Percentiles rank a stretch among this genome's conserved stretches.
Conservation (phyloP, 2,329 filamentous ascomycete genomes). For the Hypoxylon sp. region DNA sequence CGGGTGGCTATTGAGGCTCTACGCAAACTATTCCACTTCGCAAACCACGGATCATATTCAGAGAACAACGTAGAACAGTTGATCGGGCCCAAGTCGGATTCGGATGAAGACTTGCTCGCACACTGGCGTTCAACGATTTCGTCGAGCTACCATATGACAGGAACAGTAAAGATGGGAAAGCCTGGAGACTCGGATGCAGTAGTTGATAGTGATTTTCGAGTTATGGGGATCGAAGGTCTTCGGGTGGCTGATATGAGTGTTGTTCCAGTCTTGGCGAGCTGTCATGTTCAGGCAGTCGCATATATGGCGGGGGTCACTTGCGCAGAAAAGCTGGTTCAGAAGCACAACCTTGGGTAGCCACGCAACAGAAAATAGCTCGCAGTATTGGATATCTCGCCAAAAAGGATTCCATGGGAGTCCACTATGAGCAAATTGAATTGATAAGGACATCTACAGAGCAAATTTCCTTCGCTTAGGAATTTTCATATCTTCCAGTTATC, state of each 20-base stretch:
- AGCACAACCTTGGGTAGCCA: constrained; percentile 57
- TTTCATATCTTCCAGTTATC: background rate
- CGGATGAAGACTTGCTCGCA: constrained; percentile 67
- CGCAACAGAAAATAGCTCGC: background rate
- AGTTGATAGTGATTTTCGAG: constrained; percentile 65
- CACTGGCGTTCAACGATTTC: constrained; percentile 61
- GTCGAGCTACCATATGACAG: constrained; percentile 69
- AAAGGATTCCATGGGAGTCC: background rate
- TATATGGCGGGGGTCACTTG: constrained; percentile 67
- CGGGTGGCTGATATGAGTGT: constrained; percentile 67
- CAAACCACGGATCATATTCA: constrained; percentile 59
- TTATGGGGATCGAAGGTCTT: constrained; percentile 64
- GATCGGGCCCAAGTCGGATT: constrained; percentile 61
- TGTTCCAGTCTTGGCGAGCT: constrained; percentile 64
- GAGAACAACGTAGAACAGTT: constrained; percentile 61
- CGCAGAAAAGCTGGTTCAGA: constrained; percentile 63
- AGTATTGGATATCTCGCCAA: background rate
- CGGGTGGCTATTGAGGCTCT: constrained; percentile 64
- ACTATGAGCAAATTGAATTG: background rate
- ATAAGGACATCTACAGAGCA: background rate
- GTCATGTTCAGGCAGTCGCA: constrained; percentile 67
- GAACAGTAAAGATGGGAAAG: constrained; percentile 71
- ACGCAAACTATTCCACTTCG: constrained; percentile 58
- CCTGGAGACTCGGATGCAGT: constrained; percentile 59
- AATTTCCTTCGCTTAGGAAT: background rate